Percentiles rank a stretch among this genome's conserved stretches.
Evolutionary conservation across 1,284 basidiomycete genomes (phyloP).

Genomic region (Athelia psychrophila): DNA sequence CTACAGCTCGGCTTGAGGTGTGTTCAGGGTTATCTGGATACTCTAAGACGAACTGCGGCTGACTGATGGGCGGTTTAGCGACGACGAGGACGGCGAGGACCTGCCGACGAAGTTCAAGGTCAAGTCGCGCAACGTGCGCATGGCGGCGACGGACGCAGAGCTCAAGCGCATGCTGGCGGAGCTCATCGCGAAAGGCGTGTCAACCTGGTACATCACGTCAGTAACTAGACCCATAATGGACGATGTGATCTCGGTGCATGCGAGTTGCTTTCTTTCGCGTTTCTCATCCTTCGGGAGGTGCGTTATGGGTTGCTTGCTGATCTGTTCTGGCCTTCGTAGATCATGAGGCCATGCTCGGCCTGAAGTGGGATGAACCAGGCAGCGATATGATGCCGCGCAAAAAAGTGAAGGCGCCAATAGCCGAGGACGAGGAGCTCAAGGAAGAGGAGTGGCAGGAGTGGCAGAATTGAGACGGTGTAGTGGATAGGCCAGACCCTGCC

Average conservation of each 20-base stretch:
- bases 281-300: background rate
- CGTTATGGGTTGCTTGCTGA: slow-evolving; percentile 1
- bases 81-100: slow-evolving; percentile 35
- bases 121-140: slow-evolving; percentile 50
- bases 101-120: slow-evolving; percentile 43
- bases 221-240: slow-evolving; percentile 78
- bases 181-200: slow-evolving; percentile 80
- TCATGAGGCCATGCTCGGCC: background rate
- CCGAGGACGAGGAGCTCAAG: background rate
- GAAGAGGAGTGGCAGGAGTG: background rate
- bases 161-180: slow-evolving; percentile 72
- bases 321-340: background rate
- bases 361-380: background rate
- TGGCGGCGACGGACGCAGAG: slow-evolving; percentile 65
- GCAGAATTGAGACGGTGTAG: background rate
- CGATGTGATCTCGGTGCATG: slow-evolving; percentile 75
- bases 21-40: slow-evolving; percentile 15
- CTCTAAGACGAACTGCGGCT: no score
- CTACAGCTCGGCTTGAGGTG: slow-evolving; percentile 82
- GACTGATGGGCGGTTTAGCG: slow-evolving; percentile 23
- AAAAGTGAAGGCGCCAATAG: background rate
- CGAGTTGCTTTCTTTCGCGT: slow-evolving; percentile 50
- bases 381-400: slow-evolving; percentile 1
- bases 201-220: slow-evolving; percentile 85
- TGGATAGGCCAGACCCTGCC: no score